Percentiles rank a stretch among this genome's conserved stretches.
phyloP scores from a whole-genome alignment of 2,329 filamentous ascomycete species.

The Chalaropsis thielavioides region DNA sequence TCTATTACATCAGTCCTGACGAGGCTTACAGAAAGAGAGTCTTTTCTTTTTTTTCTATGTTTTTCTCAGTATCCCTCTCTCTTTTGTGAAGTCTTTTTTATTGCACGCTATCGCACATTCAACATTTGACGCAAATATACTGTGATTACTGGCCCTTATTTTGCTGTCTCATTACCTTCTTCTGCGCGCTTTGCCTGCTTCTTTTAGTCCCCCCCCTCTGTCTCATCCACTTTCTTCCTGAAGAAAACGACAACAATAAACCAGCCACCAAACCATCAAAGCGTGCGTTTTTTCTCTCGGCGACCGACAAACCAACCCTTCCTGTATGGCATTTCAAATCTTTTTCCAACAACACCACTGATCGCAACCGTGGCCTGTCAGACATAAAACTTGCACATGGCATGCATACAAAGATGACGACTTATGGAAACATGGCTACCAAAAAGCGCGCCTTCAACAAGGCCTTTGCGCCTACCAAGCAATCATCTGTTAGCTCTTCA shows the following conservation, averaged over 20 bases:
- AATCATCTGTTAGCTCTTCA: constrained; percentile 11
- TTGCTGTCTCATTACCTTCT: too few relatives aligned
- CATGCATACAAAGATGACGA: constrained; percentile 8
- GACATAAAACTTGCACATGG: not conserved
- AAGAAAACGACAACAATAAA: not conserved
- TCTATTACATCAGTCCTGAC: not conserved
- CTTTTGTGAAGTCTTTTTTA: too few relatives aligned
- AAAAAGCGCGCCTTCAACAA: constrained; percentile 18
- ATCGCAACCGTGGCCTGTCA: not conserved
- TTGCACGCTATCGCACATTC: too few relatives aligned
- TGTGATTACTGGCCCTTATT: too few relatives aligned
- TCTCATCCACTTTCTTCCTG: too few relatives aligned
- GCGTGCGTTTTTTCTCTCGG: not conserved
- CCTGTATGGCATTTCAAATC: not conserved
- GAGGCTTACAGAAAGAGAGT: not conserved
- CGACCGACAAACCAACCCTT: not conserved
- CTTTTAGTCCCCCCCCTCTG: too few relatives aligned
- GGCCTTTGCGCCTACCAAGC: constrained; percentile 13
- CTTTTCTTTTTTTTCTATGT: not conserved
- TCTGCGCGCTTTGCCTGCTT: too few relatives aligned
- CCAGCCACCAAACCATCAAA: not conserved
- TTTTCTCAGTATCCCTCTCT: not conserved
- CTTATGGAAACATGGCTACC: constrained; percentile 18
- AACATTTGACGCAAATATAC: too few relatives aligned
- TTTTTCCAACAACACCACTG: not conserved